These are phyloP conservation scores for Gracilaria domingensis DNA, from an alignment of 23 red algal genomes.

Conservation along the genomic window DNA sequence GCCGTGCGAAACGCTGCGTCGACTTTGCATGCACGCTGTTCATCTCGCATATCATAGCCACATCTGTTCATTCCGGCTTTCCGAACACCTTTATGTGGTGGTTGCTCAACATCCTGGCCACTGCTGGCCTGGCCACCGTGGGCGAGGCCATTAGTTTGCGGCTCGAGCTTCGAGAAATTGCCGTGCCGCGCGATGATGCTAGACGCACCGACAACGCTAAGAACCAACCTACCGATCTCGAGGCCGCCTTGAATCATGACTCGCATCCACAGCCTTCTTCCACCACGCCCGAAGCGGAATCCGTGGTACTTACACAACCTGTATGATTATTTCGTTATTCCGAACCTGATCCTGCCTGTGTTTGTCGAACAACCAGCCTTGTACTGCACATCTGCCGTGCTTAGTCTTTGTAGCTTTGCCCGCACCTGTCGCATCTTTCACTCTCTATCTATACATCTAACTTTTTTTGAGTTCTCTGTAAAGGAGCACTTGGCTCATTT, in stretches of 20 bases:
- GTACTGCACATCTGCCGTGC: too few species aligned
- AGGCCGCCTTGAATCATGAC: slow-evolving; percentile 9
- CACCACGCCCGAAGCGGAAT: background rate
- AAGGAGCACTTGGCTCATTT: background rate
- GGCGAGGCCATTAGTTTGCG: slow-evolving; percentile 64
- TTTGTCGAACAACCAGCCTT: too few species aligned
- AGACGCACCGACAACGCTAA: background rate
- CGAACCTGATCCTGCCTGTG: too few species aligned
- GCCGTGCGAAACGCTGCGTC: slow-evolving; percentile 77
- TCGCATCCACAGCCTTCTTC: background rate
- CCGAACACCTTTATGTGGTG: slow-evolving; percentile 78
- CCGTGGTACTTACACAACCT: background rate
- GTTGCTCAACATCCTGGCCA: slow-evolving; percentile 65
- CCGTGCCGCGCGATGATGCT: slow-evolving; percentile 21
- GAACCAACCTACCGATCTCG: background rate
- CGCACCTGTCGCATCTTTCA: background rate
- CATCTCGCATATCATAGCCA: slow-evolving; percentile 80
- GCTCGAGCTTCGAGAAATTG: slow-evolving; percentile 81
- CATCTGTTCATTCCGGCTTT: slow-evolving; percentile 71
- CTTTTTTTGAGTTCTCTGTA: background rate
- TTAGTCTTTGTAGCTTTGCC: background rate
- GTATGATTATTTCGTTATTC: background rate
- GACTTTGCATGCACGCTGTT: slow-evolving; percentile 89
- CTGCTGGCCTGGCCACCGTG: slow-evolving; percentile 57
- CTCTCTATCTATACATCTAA: slow-evolving; percentile 3